Percentiles rank a stretch among this genome's conserved stretches.
Evolutionary conservation across 2,329 filamentous ascomycete species (phyloP).

Genomic region (Fusarium vanettenii): DNA sequence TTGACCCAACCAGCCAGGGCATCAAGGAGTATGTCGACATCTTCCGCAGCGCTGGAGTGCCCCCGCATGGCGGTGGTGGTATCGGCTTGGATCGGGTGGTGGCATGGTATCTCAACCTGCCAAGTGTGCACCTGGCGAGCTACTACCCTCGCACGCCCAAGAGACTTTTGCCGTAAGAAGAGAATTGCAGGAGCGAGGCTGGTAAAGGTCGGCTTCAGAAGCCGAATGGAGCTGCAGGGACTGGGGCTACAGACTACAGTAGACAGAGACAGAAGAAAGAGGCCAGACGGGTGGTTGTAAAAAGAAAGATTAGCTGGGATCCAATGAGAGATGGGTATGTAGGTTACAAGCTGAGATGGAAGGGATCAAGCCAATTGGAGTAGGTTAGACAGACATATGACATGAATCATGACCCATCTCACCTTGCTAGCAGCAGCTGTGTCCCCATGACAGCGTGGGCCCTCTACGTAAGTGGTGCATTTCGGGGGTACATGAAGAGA

Average conservation of each 20-base stretch:
- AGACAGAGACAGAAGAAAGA: neutral
- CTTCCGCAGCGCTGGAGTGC: conserved; percentile 83
- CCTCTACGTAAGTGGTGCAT: neutral
- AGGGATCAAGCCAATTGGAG: conserved; percentile 8
- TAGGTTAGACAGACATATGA: neutral
- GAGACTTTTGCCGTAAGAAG: conserved; percentile 61
- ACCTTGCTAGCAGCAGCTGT: neutral
- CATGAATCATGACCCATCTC: conserved; percentile 9
- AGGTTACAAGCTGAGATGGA: neutral
- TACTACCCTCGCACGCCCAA: conserved; percentile 72
- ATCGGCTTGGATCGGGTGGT: conserved; percentile 92
- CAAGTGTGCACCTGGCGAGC: conserved; percentile 67
- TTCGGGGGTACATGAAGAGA: conserved; percentile 5
- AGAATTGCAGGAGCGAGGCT: neutral
- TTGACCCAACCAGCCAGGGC: conserved; percentile 78
- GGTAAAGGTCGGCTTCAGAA: neutral
- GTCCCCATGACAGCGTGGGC: conserved; percentile 12
- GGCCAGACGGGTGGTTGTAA: conserved; percentile 1
- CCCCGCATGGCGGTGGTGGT: conserved; percentile 90
- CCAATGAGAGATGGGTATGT: neutral
- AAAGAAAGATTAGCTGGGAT: conserved; percentile 3
- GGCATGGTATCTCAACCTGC: conserved; percentile 69
- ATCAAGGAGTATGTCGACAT: conserved; percentile 92
- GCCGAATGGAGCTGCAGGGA: conserved; percentile 3
- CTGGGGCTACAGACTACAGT: neutral